phyloP scores from a whole-genome alignment of 129 eudicot species.

The Chrysanthemum seticuspe region DNA sequence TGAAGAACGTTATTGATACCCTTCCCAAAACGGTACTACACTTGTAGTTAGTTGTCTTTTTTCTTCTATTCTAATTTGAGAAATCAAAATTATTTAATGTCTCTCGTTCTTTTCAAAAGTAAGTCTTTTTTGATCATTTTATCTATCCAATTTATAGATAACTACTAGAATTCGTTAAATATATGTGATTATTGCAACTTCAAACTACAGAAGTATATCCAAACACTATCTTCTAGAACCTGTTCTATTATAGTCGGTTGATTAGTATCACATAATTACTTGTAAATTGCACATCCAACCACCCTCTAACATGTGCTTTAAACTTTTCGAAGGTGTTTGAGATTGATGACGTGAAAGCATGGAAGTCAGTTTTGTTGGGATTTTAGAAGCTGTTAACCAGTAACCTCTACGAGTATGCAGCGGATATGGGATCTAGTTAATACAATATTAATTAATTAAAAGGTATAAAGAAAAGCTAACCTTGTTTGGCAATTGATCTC shows the following conservation, averaged over 20 bases:
- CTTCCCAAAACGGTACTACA: slow-evolving; percentile 70
- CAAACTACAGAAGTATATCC: no score
- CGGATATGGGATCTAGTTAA: no score
- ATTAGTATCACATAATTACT: background rate
- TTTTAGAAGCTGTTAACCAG: no score
- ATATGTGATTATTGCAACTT: background rate
- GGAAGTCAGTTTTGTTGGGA: slow-evolving; percentile 85
- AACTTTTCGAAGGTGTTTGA: slow-evolving; percentile 68
- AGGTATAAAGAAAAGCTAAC: no score
- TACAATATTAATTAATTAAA: no score
- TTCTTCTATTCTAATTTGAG: background rate
- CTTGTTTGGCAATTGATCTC: no score
- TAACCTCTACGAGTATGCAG: no score
- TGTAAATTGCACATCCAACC: background rate
- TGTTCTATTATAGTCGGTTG: no score
- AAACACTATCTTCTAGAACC: no score
- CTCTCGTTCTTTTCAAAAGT: background rate
- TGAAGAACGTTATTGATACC: slow-evolving; percentile 69
- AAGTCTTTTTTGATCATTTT: background rate
- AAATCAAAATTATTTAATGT: background rate
- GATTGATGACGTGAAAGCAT: slow-evolving; percentile 84
- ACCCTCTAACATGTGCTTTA: background rate
- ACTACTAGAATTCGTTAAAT: no score
- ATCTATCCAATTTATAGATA: background rate
- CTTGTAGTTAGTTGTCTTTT: no score